phyloP scores from a whole-genome alignment of 2,329 filamentous ascomycete genomes.

The Gremmenia infestans region DNA sequence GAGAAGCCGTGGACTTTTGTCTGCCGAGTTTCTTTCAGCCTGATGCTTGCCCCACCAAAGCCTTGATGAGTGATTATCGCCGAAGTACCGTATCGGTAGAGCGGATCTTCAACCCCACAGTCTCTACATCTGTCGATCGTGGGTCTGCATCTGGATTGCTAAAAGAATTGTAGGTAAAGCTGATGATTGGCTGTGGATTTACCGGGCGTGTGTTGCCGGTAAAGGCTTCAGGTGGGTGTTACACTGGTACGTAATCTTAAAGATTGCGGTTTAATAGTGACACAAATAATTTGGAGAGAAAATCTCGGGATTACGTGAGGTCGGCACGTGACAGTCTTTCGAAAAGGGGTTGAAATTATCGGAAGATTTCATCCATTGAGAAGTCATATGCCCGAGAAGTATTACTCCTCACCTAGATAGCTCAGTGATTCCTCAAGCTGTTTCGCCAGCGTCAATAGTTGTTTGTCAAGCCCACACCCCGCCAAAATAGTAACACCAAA shows the following conservation, averaged over 20 bases:
- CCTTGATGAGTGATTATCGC: conserved; percentile 1
- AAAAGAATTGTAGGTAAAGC: conserved; percentile 14
- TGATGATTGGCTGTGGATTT: conserved; percentile 8
- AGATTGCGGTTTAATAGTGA: conserved; percentile 13
- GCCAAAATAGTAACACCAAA: conserved; percentile 42
- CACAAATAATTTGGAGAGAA: conserved; percentile 3
- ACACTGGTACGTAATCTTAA: conserved; percentile 7
- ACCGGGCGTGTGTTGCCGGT: conserved; percentile 5
- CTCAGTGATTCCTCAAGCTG: conserved; percentile 24
- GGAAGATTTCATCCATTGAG: background rate
- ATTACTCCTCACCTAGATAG: conserved; percentile 14
- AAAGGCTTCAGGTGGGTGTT: conserved; percentile 8
- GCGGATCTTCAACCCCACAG: conserved; percentile 20
- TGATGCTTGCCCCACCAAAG: background rate
- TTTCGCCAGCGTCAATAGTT: conserved; percentile 34
- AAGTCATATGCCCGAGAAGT: background rate
- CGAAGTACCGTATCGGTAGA: background rate
- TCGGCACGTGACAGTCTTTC: background rate
- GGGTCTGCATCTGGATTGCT: conserved; percentile 16
- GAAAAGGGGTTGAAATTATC: background rate
- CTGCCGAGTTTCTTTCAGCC: background rate
- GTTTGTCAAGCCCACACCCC: conserved; percentile 36
- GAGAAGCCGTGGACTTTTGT: background rate
- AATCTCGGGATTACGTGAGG: conserved; percentile 1
- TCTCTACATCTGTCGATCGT: conserved; percentile 7